Evolutionary conservation across 1,284 basidiomycete genomes (phyloP).

Genomic region (Paramarasmius palmivorus): DNA sequence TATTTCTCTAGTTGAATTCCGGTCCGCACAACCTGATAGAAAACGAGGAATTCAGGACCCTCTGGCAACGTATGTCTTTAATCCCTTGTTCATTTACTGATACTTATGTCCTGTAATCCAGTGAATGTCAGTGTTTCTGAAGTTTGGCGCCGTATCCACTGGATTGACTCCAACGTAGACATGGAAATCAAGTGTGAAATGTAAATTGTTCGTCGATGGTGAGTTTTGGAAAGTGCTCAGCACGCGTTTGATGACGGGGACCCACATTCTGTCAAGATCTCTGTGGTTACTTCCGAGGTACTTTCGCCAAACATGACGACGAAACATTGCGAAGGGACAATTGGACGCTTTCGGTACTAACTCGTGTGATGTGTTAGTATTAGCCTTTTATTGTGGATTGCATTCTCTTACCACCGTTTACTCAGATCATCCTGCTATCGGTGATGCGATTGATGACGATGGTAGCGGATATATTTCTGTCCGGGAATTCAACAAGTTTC

Average conservation of each 20-base stretch:
- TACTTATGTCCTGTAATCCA: background rate
- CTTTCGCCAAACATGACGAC: too few relatives aligned
- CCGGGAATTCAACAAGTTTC: conserved; percentile 31
- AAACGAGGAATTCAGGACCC: conserved; percentile 27
- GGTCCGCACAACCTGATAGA: conserved; percentile 32
- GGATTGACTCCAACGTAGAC: conserved; percentile 22
- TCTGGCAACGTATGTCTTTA: conserved; percentile 29
- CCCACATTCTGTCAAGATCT: too few relatives aligned
- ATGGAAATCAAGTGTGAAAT: background rate
- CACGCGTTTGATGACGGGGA: too few relatives aligned
- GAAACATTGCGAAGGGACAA: conserved; percentile 10
- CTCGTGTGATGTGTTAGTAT: background rate
- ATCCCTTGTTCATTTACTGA: too few relatives aligned
- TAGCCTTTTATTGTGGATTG: background rate
- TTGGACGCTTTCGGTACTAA: conserved; percentile 22
- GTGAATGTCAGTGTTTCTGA: background rate
- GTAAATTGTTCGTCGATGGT: too few relatives aligned
- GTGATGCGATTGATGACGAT: conserved; percentile 33
- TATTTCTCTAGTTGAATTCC: conserved; percentile 23
- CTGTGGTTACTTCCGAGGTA: too few relatives aligned
- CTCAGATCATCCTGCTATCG: conserved; percentile 29
- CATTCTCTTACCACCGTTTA: background rate
- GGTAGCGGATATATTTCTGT: conserved; percentile 32
- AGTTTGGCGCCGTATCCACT: too few relatives aligned
- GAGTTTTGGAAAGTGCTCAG: too few relatives aligned